A percentile compares a stretch with the other conserved stretches of the same genome.
Conservation (phyloP, 202 grass and related monocot species). For the Carex arenaria region DNA sequence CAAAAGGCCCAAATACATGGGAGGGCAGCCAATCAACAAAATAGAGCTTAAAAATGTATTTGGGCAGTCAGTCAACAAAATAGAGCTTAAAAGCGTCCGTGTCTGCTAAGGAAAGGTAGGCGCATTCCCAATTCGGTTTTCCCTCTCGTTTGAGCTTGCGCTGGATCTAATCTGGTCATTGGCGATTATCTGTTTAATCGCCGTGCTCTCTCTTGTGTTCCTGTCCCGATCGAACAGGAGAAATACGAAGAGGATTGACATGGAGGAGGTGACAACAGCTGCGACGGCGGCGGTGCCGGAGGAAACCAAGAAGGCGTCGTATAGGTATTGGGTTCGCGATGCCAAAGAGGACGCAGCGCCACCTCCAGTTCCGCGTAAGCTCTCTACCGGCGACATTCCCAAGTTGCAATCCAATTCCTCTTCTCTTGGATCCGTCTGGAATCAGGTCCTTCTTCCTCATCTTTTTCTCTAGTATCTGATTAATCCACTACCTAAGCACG, state of each 20-base stretch:
- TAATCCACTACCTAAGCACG: neutral
- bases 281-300: conserved; percentile 4
- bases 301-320: conserved; percentile 55
- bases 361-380: conserved; percentile 53
- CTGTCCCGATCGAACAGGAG: neutral
- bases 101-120: neutral
- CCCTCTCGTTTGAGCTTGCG: neutral
- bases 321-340: conserved; percentile 89
- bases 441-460: conserved; percentile 40
- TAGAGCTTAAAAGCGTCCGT: neutral
- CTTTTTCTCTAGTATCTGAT: neutral
- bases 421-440: conserved; percentile 88
- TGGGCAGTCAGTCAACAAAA: neutral
- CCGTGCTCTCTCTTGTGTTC: conserved; percentile 1
- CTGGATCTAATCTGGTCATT: conserved; percentile 18
- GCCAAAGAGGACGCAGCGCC: conserved; percentile 62
- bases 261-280: conserved; percentile 44
- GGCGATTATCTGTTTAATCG: conserved; percentile 10
- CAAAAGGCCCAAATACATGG: conserved; percentile 9
- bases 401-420: conserved; percentile 34
- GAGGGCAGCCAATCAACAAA: neutral
- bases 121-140: neutral
- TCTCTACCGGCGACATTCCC: conserved; percentile 41
- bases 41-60: neutral
- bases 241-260: conserved; percentile 3